These are phyloP conservation scores for Phytophthora pluvialis DNA, from an alignment of 352 stramenopile species.

Conservation along the genomic window DNA sequence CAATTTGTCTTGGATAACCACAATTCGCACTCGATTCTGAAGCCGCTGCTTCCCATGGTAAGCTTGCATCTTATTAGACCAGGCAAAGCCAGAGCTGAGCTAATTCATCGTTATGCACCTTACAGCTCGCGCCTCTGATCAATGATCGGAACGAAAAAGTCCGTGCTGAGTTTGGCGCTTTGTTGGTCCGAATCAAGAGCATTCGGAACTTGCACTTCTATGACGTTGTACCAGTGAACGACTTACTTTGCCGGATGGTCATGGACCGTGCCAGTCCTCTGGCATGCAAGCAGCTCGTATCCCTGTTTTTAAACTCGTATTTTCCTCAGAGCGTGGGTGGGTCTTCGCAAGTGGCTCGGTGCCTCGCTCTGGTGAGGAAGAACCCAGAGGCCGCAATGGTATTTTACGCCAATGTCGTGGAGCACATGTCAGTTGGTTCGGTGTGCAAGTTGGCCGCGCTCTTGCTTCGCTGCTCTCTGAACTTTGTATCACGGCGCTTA, in stretches of 20 bases:
- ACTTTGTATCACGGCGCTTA: slow-evolving; percentile 75
- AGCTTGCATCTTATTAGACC: slow-evolving; percentile 1
- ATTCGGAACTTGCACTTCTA: slow-evolving; percentile 90
- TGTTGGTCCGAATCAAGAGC: slow-evolving; percentile 89
- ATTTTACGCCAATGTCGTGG: slow-evolving; percentile 81
- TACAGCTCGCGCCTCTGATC: slow-evolving; percentile 77
- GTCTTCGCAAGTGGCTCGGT: slow-evolving; percentile 83
- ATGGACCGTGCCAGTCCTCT: slow-evolving; percentile 60
- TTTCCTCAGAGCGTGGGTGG: slow-evolving; percentile 84
- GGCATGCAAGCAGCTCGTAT: slow-evolving; percentile 79
- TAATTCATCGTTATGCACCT: slow-evolving; percentile 15
- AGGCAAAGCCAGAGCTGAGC: background rate
- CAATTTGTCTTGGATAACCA: slow-evolving; percentile 90
- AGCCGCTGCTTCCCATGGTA: slow-evolving; percentile 85
- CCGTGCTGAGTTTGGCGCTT: slow-evolving; percentile 73
- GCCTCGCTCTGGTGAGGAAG: slow-evolving; percentile 81
- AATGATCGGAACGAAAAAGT: slow-evolving; percentile 88
- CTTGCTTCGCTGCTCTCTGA: slow-evolving; percentile 76
- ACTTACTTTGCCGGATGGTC: slow-evolving; percentile 77
- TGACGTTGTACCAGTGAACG: slow-evolving; percentile 81
- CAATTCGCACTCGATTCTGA: slow-evolving; percentile 84
- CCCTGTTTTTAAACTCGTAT: slow-evolving; percentile 89
- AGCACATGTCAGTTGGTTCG: slow-evolving; percentile 78
- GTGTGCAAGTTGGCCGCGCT: slow-evolving; percentile 85
- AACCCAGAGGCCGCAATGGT: slow-evolving; percentile 82